These are phyloP conservation scores for Coemansia sp. DNA, from an alignment of 192 early-diverging fungal genomes.

Conservation along the genomic window DNA sequence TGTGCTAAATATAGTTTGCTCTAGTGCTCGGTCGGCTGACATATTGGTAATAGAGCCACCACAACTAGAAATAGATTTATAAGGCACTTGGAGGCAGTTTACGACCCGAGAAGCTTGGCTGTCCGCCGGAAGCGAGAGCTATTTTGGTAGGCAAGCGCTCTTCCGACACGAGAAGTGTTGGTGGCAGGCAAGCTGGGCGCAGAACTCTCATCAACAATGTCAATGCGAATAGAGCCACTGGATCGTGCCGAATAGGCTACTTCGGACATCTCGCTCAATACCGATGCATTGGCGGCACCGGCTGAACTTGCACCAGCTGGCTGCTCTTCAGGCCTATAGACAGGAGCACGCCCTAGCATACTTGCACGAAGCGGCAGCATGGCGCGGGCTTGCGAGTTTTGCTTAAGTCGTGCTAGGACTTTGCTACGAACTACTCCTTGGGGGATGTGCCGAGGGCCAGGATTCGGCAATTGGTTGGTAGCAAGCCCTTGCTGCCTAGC, in stretches of 20 bases:
- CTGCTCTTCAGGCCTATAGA: neutral
- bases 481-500: neutral
- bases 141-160: neutral
- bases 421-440: constrained; percentile 4
- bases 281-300: neutral
- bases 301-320: neutral
- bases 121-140: constrained; percentile 43
- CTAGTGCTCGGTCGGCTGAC: neutral
- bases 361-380: constrained; percentile 22
- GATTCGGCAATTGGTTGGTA: neutral
- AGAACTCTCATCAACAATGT: constrained; percentile 28
- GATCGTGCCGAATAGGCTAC: constrained; percentile 36
- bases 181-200: constrained; percentile 6
- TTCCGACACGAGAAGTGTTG: neutral
- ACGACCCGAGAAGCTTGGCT: constrained; percentile 29
- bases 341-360: constrained; percentile 19
- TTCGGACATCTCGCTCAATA: constrained; percentile 21
- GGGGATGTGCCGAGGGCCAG: neutral
- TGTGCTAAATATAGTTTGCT: neutral
- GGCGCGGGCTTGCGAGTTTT: constrained; percentile 33
- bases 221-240: constrained; percentile 30
- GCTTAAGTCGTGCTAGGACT: constrained; percentile 25
- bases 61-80: neutral
- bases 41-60: neutral
- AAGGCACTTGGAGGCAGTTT: neutral